Conservation (phyloP, 2,329 filamentous ascomycete species). For the Cytospora leucostoma region DNA sequence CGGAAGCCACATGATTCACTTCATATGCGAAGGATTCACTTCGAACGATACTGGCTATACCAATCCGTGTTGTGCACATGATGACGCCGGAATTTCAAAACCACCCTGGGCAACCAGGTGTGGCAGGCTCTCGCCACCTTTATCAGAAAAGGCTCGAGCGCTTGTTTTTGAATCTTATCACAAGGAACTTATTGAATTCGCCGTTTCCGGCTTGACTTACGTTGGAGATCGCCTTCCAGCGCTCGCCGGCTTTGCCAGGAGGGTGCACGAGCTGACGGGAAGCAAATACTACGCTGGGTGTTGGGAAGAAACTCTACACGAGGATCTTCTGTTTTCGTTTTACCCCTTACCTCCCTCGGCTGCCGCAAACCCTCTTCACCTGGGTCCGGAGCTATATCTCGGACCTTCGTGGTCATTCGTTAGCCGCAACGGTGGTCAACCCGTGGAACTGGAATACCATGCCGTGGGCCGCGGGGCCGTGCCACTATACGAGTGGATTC, state of each 20-base stretch:
- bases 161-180: not conserved
- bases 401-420: constrained; percentile 1
- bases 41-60: not conserved
- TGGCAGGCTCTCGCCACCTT: not conserved
- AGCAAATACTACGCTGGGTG: not conserved
- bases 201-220: not conserved
- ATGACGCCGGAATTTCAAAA: not conserved
- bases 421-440: not conserved
- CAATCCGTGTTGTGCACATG: not conserved
- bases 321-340: not conserved
- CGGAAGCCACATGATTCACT: not conserved
- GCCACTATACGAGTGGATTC: not conserved
- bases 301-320: not conserved
- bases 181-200: not conserved
- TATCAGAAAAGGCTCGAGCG: not conserved
- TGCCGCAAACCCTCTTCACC: not conserved
- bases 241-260: not conserved
- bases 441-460: not conserved
- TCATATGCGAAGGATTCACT: not conserved
- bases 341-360: not conserved
- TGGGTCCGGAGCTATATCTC: not conserved
- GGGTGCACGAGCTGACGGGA: not conserved
- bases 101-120: too few species aligned
- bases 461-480: too few species aligned
- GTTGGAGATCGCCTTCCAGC: not conserved